Conservation (phyloP, 306 rosid genomes). For the Spatholobus suberectus region DNA sequence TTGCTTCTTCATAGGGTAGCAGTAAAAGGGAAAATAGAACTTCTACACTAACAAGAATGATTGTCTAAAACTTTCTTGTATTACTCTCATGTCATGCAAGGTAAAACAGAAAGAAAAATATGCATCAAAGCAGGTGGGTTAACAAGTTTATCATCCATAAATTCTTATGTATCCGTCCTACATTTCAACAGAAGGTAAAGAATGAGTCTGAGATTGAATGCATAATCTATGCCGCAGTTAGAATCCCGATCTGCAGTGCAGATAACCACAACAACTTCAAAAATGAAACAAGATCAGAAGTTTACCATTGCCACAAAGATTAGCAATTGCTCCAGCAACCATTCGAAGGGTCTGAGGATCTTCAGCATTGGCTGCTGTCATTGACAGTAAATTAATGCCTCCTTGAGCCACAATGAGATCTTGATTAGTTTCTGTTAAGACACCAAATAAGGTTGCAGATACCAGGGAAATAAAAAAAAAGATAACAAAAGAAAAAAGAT, state of each 20-base stretch:
- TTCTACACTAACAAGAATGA: constrained; percentile 18
- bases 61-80: neutral
- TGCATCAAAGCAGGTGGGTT: neutral
- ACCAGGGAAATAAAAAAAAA: neutral
- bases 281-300: constrained; percentile 27
- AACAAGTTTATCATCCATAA: constrained; percentile 11
- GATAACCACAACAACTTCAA: neutral
- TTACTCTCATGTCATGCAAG: neutral
- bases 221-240: neutral
- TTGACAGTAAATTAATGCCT: constrained; percentile 73
- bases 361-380: constrained; percentile 69
- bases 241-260: neutral
- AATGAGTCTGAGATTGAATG: neutral
- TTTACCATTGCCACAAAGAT: constrained; percentile 89
- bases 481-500: neutral
- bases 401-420: constrained; percentile 88
- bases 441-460: constrained; percentile 28
- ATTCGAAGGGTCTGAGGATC: constrained; percentile 92
- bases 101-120: neutral
- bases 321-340: constrained; percentile 94
- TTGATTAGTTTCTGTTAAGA: constrained; percentile 81
- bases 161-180: neutral
- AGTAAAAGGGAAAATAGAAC: neutral
- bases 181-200: neutral
- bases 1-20: neutral